Evolutionary conservation across 225 moss, liverwort and hornwort genomes (phyloP).

Genomic region (Neckera pumila): DNA sequence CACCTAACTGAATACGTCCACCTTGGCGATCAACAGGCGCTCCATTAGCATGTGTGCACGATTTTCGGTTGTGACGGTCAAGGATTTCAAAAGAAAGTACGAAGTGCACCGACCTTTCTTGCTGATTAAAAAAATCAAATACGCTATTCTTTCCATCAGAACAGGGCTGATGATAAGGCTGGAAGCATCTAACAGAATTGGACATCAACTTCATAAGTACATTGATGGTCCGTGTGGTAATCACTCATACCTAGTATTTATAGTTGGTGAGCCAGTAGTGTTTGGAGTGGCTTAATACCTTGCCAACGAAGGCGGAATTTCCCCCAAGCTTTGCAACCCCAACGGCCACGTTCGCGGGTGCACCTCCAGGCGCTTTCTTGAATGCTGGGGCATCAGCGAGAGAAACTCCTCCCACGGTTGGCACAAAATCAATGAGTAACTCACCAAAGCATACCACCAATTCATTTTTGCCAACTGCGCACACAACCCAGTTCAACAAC

Average conservation of each 20-base stretch:
- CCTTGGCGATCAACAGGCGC: not conserved
- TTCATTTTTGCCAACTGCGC: conserved; percentile 36
- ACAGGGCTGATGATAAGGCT: not conserved
- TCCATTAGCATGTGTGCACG: not conserved
- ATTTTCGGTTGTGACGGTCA: not conserved
- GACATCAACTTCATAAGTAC: not conserved
- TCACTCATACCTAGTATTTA: not conserved
- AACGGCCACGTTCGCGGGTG: conserved; percentile 90
- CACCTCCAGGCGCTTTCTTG: conserved; percentile 94
- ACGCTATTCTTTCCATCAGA: not conserved
- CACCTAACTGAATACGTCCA: not conserved
- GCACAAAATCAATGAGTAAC: conserved; percentile 93
- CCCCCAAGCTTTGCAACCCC: conserved; percentile 85
- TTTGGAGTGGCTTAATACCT: conserved; percentile 26
- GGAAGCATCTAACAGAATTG: not conserved
- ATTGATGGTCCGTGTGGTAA: not conserved
- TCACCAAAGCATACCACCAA: conserved; percentile 91
- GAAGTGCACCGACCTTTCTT: not conserved
- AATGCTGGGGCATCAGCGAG: conserved; percentile 84
- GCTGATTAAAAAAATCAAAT: not conserved
- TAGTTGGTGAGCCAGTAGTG: not conserved
- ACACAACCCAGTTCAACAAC: not conserved
- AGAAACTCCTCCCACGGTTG: conserved; percentile 82
- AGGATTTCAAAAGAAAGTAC: not conserved
- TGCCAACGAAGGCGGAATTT: conserved; percentile 82